Evolutionary conservation across 371 early-diverging fungal genomes (phyloP), one percentile per base, ranked within the genome.

Genomic region (Entomophthora muscae): DNA sequence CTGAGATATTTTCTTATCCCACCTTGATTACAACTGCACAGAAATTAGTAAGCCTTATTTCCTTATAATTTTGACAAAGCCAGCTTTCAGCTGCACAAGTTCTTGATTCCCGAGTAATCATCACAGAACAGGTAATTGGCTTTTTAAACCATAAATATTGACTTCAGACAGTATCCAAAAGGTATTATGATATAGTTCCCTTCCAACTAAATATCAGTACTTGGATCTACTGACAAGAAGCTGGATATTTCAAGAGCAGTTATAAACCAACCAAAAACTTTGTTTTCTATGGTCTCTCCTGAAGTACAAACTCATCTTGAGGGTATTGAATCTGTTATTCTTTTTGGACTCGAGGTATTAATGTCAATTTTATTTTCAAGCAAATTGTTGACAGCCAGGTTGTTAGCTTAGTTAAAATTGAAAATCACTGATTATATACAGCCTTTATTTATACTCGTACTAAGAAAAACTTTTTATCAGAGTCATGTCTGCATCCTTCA

Each of bases 401-500:
- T n/a, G n/a, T n/a, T n/a, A n/a, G n/a, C n/a, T n/a, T n/a, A n/a
- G n/a, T n/a, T n/a, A n/a, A n/a, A n/a, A n/a, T n/a, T n/a, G n/a
- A n/a, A n/a, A n/a, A n/a, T n/a, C n/a, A n/a, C n/a, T n/a, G n/a
- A n/a, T n/a, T n/a, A n/a, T n/a, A 33, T 17, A 42, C 2, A 32
- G 21, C 17, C 22, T 42, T 32, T 33, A 61, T 51, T 12, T 17
- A 51, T 51, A 51, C 0, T 51, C 10, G 10, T 55, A 23, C 10
- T 55, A 23, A 55, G 26, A 21, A 21, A 23, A 22, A 22, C 21
- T 22, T 55, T 22, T 10, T 21, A 22, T 17, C 68, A 89, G 86
- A 78, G 90, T 31, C 97, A 96, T 67, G 94, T 96, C 1, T 96
- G 97, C 72, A 88, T 96, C 1, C 71, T 88, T 59, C 95, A 96